Evolutionary conservation across 768 basidiomycete genomes (phyloP), one percentile per base, ranked within the genome.

Genomic region (Amanita phalloides): DNA sequence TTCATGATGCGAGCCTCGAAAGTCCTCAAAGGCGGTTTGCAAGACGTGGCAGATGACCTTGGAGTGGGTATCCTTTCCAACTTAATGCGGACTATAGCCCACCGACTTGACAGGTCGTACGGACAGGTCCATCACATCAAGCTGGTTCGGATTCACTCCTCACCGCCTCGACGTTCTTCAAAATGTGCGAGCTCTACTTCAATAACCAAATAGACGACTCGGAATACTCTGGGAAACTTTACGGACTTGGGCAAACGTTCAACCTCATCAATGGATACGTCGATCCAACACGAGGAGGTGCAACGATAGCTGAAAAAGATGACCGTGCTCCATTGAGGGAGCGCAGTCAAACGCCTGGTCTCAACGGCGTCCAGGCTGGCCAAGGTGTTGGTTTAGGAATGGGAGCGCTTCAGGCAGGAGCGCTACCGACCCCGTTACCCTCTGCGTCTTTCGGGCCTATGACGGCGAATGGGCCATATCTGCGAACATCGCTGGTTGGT

Each of bases 81-180:
- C 33, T 50, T 45, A 21, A 23, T 45, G 13, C 50, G 33, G 20
- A 42, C 32, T 55, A 49, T 21, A 58, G 54, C 38, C 45, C 43
- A 44, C 30, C 17, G n/a, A 45, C 53, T 26, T 48, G 47, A 2
- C 60, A 95, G 93, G 86, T 96, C 26, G 73, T 84, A 68, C 81
- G 94, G 41, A 89, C 92, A 66, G 92, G 91, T 4, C 78, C 82
- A 20, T 89, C 91, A 51, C 93, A 96, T 67, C 95, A 96, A 70
- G 93, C 95, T 8, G 95, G 96, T 11, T 94, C 91, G n/a, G 96
- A 98, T 64, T 91, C 89, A 11, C 82, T 98, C 38, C 77, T 99
- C 43, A 97, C 94, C 6, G 82, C 92, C 2, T 82, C 86, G 2
- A 90, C 90, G 0, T 98, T 97, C 70, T 98, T 98, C 84, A 89